Base-by-base conservation (phyloP, 805 yeast species). In the Schwanniomyces yamadae region DNA sequence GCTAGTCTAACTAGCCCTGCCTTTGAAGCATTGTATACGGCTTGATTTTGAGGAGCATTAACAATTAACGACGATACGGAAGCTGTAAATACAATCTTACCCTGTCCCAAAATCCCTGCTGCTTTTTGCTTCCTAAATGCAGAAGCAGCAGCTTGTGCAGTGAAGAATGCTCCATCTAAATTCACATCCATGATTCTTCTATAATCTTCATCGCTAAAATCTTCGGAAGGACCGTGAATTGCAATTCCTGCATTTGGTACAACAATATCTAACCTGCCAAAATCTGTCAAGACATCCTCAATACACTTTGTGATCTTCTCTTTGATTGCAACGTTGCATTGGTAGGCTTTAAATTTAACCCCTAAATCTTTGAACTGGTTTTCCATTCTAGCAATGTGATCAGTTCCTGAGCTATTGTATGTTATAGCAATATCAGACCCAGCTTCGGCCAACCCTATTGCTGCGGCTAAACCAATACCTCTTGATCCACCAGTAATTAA, bases 401-500 rank as follows among this genome's bases (percentile, higher is more conserved):
- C 48, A 4, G 55, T 44, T 13, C 55, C 42, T n/a, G 69, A 51
- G 41, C 66, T 34, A 40, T 71, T 73, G 22, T 68, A 59, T 13
- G 74, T 47, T n/a, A 46, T 46, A 16, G 44, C 18, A 22, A 43
- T 47, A 56, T 59, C 45, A 6, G 73, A 66, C 9, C 77, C 77
- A 17, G 78, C 77, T 34, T 69, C 68, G 2, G 79, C 81, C 17
- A 75, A 56, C 10, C 74, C 81, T 20, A 60, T 52, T 15, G 77
- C 78, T 34, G 76, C 70, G 27, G 70, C 72, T 17, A 66, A 66
- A 2, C 82, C 83, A 42, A 78, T 77, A 4, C 83, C 83, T 15
- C 76, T 68, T 13, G 80, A 71, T 11, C 75, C 80, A 11, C 83
- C 83, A 10, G 82, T 70, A 20, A 75, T 53, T n/a, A 71, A 44